phyloP scores from a whole-genome alignment of 1,284 basidiomycete species.

The Cryptococcus depauperatus region DNA sequence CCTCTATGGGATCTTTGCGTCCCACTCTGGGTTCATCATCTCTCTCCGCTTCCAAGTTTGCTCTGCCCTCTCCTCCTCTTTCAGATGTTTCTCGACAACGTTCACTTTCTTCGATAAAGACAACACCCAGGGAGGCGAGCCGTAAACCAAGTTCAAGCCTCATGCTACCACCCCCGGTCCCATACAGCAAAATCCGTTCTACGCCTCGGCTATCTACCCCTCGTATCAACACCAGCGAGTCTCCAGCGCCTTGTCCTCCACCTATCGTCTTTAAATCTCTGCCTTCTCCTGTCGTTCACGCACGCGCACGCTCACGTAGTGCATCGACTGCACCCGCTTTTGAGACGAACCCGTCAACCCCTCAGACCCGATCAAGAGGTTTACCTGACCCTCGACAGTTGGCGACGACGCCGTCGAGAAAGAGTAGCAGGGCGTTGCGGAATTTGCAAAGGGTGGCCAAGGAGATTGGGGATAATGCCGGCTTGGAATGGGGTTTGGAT shows the following conservation, averaged over 20 bases:
- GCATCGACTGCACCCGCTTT: neutral
- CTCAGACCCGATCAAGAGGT: neutral
- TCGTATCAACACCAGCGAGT: neutral
- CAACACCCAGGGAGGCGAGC: constrained; percentile 1
- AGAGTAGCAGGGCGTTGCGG: constrained; percentile 11
- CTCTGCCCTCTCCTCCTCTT: constrained; percentile 19
- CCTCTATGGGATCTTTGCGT: constrained; percentile 1
- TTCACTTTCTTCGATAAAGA: no score
- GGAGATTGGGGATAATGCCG: constrained; percentile 20
- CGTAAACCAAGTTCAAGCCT: constrained; percentile 6
- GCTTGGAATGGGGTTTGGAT: constrained; percentile 36
- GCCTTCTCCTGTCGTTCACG: constrained; percentile 1
- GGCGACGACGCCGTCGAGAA: constrained; percentile 8
- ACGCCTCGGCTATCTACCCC: neutral
- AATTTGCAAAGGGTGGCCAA: constrained; percentile 16
- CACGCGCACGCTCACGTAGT: constrained; percentile 5
- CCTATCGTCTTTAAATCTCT: constrained; percentile 6
- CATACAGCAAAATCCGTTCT: neutral
- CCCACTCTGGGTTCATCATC: constrained; percentile 11
- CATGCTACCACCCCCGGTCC: constrained; percentile 29
- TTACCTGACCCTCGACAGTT: neutral
- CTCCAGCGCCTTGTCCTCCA: neutral
- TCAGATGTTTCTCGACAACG: constrained; percentile 10
- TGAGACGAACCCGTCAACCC: no score
- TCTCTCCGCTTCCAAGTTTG: neutral